Conservation (phyloP, 1,284 basidiomycete genomes). For the Polyporus tsugae region DNA sequence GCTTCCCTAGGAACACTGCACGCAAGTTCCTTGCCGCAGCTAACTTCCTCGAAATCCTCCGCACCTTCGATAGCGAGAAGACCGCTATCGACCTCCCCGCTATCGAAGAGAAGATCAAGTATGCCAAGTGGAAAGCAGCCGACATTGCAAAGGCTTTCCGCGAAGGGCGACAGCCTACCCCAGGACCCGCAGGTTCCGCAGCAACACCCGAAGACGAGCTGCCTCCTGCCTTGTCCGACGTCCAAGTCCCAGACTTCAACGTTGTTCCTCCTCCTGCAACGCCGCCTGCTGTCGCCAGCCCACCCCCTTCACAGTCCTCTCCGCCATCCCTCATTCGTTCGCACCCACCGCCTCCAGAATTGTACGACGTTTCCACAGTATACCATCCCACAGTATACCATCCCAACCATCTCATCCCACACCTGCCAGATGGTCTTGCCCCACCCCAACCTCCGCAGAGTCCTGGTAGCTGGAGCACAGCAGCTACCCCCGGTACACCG, state of each 20-base stretch:
- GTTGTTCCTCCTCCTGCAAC: constrained; percentile 30
- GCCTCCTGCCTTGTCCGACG: constrained; percentile 14
- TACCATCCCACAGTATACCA: no score
- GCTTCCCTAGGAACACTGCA: constrained; percentile 71
- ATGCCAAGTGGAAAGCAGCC: constrained; percentile 93
- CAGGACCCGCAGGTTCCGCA: constrained; percentile 64
- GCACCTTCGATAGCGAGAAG: constrained; percentile 75
- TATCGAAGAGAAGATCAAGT: constrained; percentile 75
- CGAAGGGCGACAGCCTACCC: constrained; percentile 80
- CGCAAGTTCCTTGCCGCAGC: constrained; percentile 90
- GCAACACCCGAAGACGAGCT: constrained; percentile 6
- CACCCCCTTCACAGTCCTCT: constrained; percentile 23
- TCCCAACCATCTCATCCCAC: constrained; percentile 14
- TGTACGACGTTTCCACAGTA: constrained; percentile 29
- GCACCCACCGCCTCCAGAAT: constrained; percentile 33
- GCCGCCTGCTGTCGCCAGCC: constrained; percentile 31
- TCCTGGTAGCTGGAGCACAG: constrained; percentile 69
- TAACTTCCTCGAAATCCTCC: constrained; percentile 87
- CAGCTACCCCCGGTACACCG: constrained; percentile 63
- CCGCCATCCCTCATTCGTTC: constrained; percentile 33
- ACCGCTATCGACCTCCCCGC: constrained; percentile 51
- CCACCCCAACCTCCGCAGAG: constrained; percentile 41
- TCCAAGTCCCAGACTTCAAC: constrained; percentile 20
- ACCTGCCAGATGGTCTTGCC: constrained; percentile 28
- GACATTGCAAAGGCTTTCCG: constrained; percentile 90